Conservation (phyloP, 805 yeast species). For the Ogataea henricii region DNA sequence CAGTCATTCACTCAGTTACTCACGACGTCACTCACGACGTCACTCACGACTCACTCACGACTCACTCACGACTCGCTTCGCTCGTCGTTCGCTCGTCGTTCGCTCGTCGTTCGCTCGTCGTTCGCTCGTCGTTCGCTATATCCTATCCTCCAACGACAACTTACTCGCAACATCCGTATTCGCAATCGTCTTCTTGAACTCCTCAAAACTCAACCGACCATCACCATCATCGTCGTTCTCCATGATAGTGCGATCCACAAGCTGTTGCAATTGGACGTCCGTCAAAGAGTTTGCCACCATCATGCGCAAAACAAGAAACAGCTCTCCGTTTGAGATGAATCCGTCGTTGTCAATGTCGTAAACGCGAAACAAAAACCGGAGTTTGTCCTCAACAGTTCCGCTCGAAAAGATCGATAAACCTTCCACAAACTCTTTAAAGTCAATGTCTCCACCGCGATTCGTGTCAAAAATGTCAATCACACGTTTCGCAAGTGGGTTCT, state of each 20-base stretch:
- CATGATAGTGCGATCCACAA: slow-evolving; percentile 95
- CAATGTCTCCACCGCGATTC: slow-evolving; percentile 90
- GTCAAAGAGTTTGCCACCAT: slow-evolving; percentile 94
- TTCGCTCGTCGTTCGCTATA: slow-evolving; percentile 6
- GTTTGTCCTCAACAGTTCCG: slow-evolving; percentile 77
- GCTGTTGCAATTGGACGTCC: slow-evolving; percentile 87
- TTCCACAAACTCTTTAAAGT: slow-evolving; percentile 87
- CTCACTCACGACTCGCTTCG: too few species aligned
- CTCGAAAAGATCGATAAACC: slow-evolving; percentile 76
- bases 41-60: too few species aligned
- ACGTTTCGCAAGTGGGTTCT: slow-evolving; percentile 86
- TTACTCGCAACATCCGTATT: slow-evolving; percentile 39
- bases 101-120: too few species aligned
- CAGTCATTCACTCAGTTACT: not conserved
- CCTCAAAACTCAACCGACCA: slow-evolving; percentile 81
- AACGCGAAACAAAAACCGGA: slow-evolving; percentile 86
- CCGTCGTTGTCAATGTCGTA: slow-evolving; percentile 98
- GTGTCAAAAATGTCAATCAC: slow-evolving; percentile 93
- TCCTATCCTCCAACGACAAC: slow-evolving; percentile 33
- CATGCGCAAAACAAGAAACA: slow-evolving; percentile 87
- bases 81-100: too few species aligned
- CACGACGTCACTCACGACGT: too few species aligned
- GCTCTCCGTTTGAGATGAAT: slow-evolving; percentile 90
- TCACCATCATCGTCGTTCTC: slow-evolving; percentile 90
- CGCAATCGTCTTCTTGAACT: slow-evolving; percentile 71